Conservation (phyloP, 1,284 basidiomycete genomes). For the Caloboletus firmus region DNA sequence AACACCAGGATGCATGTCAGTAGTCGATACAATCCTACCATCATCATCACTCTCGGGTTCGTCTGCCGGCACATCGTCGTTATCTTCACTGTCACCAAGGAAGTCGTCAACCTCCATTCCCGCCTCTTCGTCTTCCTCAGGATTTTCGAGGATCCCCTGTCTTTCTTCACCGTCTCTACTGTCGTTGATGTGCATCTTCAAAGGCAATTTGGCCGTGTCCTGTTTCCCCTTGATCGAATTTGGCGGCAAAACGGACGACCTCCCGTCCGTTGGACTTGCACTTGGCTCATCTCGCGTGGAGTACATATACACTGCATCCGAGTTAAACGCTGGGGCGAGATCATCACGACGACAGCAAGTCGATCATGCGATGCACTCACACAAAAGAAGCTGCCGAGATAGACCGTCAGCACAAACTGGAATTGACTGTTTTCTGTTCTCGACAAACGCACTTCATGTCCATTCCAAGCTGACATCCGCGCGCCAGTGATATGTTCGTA, state of each 20-base stretch:
- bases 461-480: constrained; percentile 72
- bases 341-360: constrained; percentile 9
- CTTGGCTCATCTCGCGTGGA: constrained; percentile 71
- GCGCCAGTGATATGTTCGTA: constrained; percentile 77
- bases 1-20: constrained; percentile 40
- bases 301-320: constrained; percentile 79
- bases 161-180: constrained; percentile 5
- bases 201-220: neutral
- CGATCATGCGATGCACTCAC: constrained; percentile 19
- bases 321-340: constrained; percentile 61
- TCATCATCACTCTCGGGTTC: constrained; percentile 39
- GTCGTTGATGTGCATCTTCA: neutral
- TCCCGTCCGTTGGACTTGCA: neutral
- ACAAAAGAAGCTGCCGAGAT: constrained; percentile 28
- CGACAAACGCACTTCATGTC: constrained; percentile 65
- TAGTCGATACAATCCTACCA: constrained; percentile 24
- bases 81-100: constrained; percentile 18
- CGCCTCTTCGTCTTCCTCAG: constrained; percentile 21
- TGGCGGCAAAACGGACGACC: constrained; percentile 21
- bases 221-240: constrained; percentile 16
- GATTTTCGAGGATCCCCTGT: neutral
- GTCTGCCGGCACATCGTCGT: constrained; percentile 20
- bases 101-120: constrained; percentile 29
- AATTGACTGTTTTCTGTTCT: neutral
- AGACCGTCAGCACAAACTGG: constrained; percentile 11